Percentiles rank a stretch among this genome's conserved stretches.
Evolutionary conservation across 169 alveolate species (phyloP).

Genomic region (Plasmodium ovale): DNA sequence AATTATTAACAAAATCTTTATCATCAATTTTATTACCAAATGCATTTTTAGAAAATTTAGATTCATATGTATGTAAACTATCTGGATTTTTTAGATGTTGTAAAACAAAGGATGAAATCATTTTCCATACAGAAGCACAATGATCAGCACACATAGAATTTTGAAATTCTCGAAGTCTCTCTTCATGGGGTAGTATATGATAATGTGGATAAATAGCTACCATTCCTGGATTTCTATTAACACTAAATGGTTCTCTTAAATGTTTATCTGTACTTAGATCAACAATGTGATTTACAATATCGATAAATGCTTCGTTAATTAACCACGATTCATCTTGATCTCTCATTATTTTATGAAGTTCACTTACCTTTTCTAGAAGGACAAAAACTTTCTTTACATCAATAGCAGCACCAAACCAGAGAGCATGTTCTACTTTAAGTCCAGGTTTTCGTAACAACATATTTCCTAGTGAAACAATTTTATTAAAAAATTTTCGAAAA

Average conservation of each 20-base stretch:
- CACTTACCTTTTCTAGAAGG: constrained; percentile 80
- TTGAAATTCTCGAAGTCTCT: constrained; percentile 82
- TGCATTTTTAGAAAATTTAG: constrained; percentile 76
- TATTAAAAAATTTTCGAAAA: constrained; percentile 75
- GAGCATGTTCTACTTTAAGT: constrained; percentile 83
- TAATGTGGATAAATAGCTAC: constrained; percentile 79
- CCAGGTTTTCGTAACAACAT: constrained; percentile 78
- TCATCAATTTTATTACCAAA: constrained; percentile 80
- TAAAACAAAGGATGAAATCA: constrained; percentile 82
- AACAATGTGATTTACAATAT: constrained; percentile 60
- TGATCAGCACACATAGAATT: constrained; percentile 87
- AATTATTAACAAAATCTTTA: constrained; percentile 81
- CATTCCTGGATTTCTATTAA: constrained; percentile 80
- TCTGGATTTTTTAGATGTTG: constrained; percentile 85
- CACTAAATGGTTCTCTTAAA: constrained; percentile 52
- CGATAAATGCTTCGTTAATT: constrained; percentile 74
- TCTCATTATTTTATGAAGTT: constrained; percentile 79
- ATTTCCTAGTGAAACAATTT: constrained; percentile 79
- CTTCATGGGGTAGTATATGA: constrained; percentile 79
- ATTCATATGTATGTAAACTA: constrained; percentile 82
- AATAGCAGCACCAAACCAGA: constrained; percentile 86
- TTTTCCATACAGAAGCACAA: constrained; percentile 85
- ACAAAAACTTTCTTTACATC: constrained; percentile 70
- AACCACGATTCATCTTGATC: constrained; percentile 68
- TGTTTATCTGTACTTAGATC: constrained; percentile 29